phyloP scores from a whole-genome alignment of 2,329 filamentous ascomycete genomes.

The Sphaceloma murrayae region DNA sequence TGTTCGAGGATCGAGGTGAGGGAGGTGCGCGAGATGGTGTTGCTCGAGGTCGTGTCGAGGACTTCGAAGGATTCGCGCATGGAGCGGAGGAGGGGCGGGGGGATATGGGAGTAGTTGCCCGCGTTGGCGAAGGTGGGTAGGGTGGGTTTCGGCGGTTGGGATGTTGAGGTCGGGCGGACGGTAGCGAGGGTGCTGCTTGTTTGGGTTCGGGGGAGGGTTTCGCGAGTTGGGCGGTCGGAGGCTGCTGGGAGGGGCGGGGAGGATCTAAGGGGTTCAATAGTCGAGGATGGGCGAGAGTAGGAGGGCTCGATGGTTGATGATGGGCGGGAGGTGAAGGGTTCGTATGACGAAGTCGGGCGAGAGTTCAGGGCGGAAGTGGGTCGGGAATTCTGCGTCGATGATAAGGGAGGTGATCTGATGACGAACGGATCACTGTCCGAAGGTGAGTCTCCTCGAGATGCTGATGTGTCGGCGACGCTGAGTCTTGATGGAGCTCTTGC shows the following conservation, averaged over 20 bases:
- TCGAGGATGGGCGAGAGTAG: constrained; percentile 20
- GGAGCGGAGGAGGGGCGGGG: constrained; percentile 72
- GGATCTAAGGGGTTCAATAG: neutral
- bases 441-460: neutral
- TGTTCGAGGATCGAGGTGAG: constrained; percentile 81
- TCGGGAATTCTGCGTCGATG: constrained; percentile 7
- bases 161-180: constrained; percentile 29
- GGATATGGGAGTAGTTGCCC: constrained; percentile 60
- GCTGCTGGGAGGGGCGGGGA: constrained; percentile 11
- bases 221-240: constrained; percentile 20
- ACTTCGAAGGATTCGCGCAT: constrained; percentile 91
- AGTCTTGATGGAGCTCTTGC: constrained; percentile 28
- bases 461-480: constrained; percentile 21
- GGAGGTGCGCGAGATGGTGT: constrained; percentile 70
- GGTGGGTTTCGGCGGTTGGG: constrained; percentile 20
- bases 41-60: constrained; percentile 80
- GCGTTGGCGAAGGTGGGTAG: constrained; percentile 24
- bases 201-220: constrained; percentile 31
- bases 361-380: constrained; percentile 19
- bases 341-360: constrained; percentile 22
- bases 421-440: constrained; percentile 17
- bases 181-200: constrained; percentile 28
- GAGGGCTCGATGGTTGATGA: constrained; percentile 24
- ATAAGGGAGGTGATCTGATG: constrained; percentile 16
- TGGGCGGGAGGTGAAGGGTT: constrained; percentile 22